A percentile compares a stretch with the other conserved stretches of the same genome.
phyloP scores from a whole-genome alignment of 345 rosid species.

The Pistacia integerrima region DNA sequence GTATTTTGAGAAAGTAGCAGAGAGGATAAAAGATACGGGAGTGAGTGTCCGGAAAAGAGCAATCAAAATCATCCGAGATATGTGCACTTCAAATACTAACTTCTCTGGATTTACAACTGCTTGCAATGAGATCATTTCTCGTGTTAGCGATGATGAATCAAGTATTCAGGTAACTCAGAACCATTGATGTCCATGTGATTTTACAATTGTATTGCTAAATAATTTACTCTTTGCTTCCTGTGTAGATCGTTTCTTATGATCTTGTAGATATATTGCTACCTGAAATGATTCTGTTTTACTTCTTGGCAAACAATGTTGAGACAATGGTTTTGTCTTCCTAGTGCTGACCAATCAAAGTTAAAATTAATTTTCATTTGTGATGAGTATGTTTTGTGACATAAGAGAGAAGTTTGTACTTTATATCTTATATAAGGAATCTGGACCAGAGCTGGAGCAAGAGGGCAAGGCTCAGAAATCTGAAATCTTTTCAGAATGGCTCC shows the following conservation, averaged over 20 bases:
- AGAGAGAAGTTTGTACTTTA: not conserved
- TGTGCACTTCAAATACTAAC: constrained; percentile 87
- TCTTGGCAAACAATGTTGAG: not conserved
- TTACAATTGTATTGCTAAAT: not conserved
- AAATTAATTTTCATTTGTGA: not conserved
- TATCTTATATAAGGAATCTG: too few species aligned
- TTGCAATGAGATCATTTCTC: constrained; percentile 88
- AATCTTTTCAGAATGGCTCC: not conserved
- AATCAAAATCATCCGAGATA: constrained; percentile 90
- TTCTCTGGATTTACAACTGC: constrained; percentile 90
- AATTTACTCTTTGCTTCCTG: not conserved
- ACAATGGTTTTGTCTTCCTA: not conserved
- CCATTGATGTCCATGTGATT: not conserved
- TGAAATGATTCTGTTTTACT: not conserved
- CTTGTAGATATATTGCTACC: not conserved
- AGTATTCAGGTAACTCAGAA: constrained; percentile 80
- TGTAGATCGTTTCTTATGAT: not conserved
- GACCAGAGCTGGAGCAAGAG: not conserved
- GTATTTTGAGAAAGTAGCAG: constrained; percentile 99
- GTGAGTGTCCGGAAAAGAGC: constrained; percentile 98
- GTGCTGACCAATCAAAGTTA: not conserved
- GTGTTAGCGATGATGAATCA: constrained; percentile 95
- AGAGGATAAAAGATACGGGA: constrained; percentile 97
- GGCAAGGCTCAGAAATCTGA: too few species aligned
- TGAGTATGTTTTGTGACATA: not conserved